phyloP scores from a whole-genome alignment of 2,329 filamentous ascomycete species.

The Alternaria sp. region DNA sequence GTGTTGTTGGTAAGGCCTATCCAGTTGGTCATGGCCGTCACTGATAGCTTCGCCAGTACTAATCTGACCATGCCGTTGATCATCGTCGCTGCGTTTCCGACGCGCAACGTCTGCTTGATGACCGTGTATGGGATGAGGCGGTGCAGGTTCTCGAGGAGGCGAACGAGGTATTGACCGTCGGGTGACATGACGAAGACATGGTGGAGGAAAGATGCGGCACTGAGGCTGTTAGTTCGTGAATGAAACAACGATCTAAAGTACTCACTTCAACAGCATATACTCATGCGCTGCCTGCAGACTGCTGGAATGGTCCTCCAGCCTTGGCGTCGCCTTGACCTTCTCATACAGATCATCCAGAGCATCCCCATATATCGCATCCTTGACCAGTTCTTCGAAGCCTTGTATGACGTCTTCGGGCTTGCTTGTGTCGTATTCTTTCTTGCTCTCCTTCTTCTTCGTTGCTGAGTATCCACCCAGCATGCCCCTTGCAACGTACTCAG shows the following conservation, averaged over 20 bases:
- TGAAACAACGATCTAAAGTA: not conserved
- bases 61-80: slow-evolving; percentile 75
- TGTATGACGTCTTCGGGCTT: slow-evolving; percentile 66
- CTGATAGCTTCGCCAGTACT: slow-evolving; percentile 77
- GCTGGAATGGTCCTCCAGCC: slow-evolving; percentile 68
- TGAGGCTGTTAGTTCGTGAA: slow-evolving; percentile 39
- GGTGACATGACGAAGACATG: slow-evolving; percentile 75
- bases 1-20: slow-evolving; percentile 73
- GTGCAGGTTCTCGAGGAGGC: slow-evolving; percentile 73
- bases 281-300: slow-evolving; percentile 70
- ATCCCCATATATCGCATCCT: slow-evolving; percentile 71
- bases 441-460: slow-evolving; percentile 41
- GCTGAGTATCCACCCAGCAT: slow-evolving; percentile 66
- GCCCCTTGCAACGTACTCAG: slow-evolving; percentile 73
- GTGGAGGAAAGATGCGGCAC: slow-evolving; percentile 75
- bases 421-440: slow-evolving; percentile 61
- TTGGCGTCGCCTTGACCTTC: slow-evolving; percentile 64
- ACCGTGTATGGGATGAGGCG: slow-evolving; percentile 74
- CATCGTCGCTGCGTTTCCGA: slow-evolving; percentile 84
- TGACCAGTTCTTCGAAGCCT: slow-evolving; percentile 72
- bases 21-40: slow-evolving; percentile 79
- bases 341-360: slow-evolving; percentile 70
- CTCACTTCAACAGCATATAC: slow-evolving; percentile 73
- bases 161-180: slow-evolving; percentile 75
- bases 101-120: slow-evolving; percentile 73